Conservation (phyloP, 129 eudicot species). For the Gnaphalium uliginosum region DNA sequence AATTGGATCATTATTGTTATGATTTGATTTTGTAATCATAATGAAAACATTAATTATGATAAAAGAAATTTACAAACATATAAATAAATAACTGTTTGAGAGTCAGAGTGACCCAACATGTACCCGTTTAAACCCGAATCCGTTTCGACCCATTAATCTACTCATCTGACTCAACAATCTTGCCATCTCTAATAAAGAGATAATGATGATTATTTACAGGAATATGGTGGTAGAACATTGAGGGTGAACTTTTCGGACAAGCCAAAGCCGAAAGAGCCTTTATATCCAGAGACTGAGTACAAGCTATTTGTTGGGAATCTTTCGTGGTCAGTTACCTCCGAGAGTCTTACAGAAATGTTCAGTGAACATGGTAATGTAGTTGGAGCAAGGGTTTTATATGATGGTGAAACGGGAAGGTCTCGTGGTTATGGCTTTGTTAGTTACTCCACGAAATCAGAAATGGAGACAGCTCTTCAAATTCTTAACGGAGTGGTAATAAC, state of each 20-base stretch:
- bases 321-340: constrained; percentile 83
- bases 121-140: not conserved
- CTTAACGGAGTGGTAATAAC: constrained; percentile 75
- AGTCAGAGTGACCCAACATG: not conserved
- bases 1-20: too few relatives aligned
- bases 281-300: constrained; percentile 85
- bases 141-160: not conserved
- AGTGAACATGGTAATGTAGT: constrained; percentile 73
- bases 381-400: constrained; percentile 84
- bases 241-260: constrained; percentile 85
- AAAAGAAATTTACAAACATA: too few relatives aligned
- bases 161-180: too few relatives aligned
- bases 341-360: constrained; percentile 61
- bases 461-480: constrained; percentile 70
- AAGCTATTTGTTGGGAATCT: constrained; percentile 88
- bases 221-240: constrained; percentile 78
- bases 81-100: not conserved
- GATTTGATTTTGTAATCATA: too few relatives aligned
- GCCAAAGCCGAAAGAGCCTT: constrained; percentile 74
- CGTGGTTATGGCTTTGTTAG: constrained; percentile 92
- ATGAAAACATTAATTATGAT: too few relatives aligned
- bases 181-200: not conserved
- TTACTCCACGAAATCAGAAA: constrained; percentile 59
- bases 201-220: constrained; percentile 44
- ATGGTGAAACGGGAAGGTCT: constrained; percentile 93